Conservation (phyloP, 345 rosid genomes). For the Firmiana major region DNA sequence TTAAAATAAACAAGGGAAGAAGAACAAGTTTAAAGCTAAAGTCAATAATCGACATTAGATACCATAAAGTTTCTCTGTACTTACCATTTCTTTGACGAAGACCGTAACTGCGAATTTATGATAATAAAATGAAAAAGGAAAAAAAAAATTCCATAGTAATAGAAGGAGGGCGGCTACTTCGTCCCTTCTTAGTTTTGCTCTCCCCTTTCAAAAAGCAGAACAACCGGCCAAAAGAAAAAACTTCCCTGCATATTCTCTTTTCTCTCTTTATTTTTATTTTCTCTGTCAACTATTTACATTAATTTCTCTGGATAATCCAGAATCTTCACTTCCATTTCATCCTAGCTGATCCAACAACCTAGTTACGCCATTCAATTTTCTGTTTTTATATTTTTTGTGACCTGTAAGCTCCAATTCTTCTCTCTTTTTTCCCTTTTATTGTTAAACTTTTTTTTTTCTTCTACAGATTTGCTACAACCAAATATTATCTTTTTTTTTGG, state of each 20-base stretch:
- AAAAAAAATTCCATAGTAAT: not conserved
- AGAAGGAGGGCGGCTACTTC: not conserved
- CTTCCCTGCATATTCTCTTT: constrained; percentile 11
- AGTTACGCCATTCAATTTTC: not conserved
- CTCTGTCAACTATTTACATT: not conserved
- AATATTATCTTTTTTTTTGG: not conserved
- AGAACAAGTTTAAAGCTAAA: not conserved
- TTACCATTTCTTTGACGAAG: not conserved
- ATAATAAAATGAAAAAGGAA: not conserved
- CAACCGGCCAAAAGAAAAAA: not conserved
- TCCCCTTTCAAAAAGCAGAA: constrained; percentile 10
- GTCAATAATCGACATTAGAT: not conserved
- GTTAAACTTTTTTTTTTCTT: not conserved
- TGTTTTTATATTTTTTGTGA: not conserved
- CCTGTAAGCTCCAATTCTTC: constrained; percentile 14
- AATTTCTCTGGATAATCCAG: not conserved
- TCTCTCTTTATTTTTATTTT: not conserved
- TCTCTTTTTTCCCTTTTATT: not conserved
- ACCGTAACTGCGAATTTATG: not conserved
- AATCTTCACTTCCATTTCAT: not conserved
- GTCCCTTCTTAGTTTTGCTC: not conserved
- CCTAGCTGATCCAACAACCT: constrained; percentile 6
- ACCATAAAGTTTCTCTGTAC: not conserved
- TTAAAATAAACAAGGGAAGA: no score
- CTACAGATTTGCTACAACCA: no score